Evolutionary conservation across 2,329 filamentous ascomycete genomes (phyloP).

Genomic region (Aplosporella prunicola): DNA sequence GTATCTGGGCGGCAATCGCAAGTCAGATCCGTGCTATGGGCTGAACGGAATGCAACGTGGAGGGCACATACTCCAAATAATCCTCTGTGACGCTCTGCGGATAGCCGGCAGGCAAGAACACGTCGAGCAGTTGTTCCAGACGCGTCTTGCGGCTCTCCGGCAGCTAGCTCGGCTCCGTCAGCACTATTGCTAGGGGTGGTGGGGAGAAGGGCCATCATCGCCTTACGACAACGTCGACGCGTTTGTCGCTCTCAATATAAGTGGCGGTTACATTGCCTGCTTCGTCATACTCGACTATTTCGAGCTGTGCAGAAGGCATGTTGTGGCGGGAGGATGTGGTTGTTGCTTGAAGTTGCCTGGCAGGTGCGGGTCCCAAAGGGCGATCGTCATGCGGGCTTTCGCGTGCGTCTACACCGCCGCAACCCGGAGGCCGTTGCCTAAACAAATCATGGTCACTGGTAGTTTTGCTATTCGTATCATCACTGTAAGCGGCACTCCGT

Average conservation of each 20-base stretch:
- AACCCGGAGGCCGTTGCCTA: no score
- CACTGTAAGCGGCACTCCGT: no score
- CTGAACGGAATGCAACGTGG: constrained; percentile 3
- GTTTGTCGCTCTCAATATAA: constrained; percentile 36
- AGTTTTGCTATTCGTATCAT: no score
- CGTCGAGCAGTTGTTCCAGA: constrained; percentile 46
- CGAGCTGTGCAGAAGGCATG: constrained; percentile 10
- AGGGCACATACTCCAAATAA: constrained; percentile 54
- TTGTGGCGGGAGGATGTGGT: constrained; percentile 1
- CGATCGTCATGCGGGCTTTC: no score
- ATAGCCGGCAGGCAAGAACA: constrained; percentile 82
- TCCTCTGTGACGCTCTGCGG: constrained; percentile 78
- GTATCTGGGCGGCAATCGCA: constrained; percentile 38
- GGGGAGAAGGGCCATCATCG: neutral
- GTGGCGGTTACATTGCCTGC: constrained; percentile 40
- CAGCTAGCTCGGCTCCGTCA: constrained; percentile 14
- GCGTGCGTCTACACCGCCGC: no score
- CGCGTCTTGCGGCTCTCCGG: constrained; percentile 16
- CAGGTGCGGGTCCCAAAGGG: no score
- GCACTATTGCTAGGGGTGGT: constrained; percentile 2
- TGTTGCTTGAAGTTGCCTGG: neutral
- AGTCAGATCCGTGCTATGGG: neutral
- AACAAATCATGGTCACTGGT: no score
- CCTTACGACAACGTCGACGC: constrained; percentile 41
- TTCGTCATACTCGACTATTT: constrained; percentile 39